Percentiles rank a stretch among this genome's conserved stretches.
phyloP scores from a whole-genome alignment of 352 stramenopile genomes.

The Phytophthora brassicae region DNA sequence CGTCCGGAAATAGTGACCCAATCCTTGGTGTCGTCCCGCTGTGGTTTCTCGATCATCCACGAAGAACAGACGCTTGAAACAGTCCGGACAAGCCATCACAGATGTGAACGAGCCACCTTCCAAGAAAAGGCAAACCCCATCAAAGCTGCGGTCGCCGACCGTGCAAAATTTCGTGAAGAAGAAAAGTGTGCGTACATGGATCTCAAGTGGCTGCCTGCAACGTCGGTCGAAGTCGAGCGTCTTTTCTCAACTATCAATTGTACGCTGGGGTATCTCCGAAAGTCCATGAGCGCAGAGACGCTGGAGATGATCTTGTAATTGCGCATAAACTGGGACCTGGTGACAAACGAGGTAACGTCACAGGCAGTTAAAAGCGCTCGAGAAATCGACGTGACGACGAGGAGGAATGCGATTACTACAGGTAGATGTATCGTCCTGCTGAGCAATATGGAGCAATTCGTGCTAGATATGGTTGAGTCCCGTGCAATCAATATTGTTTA shows the following conservation, averaged over 20 bases:
- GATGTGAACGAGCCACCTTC: background rate
- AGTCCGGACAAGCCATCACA: no score
- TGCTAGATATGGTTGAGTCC: background rate
- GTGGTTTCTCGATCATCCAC: no score
- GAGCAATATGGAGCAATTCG: slow-evolving; percentile 2
- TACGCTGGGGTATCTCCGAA: slow-evolving; percentile 6
- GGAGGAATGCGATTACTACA: background rate
- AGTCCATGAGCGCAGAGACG: slow-evolving; percentile 7
- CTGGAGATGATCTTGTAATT: slow-evolving; percentile 4
- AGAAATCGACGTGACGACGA: background rate
- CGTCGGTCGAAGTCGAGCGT: slow-evolving; percentile 3
- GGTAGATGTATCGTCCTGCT: background rate
- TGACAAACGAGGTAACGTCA: slow-evolving; percentile 6
- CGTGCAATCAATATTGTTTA: slow-evolving; percentile 6
- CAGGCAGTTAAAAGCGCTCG: background rate
- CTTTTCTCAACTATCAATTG: slow-evolving; percentile 7
- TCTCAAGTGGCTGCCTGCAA: background rate
- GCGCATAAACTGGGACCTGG: slow-evolving; percentile 4
- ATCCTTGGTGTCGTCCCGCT: no score
- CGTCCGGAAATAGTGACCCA: no score
- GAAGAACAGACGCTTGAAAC: no score
- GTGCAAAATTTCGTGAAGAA: background rate
- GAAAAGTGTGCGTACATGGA: background rate
- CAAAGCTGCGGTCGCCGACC: background rate
- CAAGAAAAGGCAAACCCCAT: background rate